Evolutionary conservation across 1,139 yeast species (phyloP), one percentile per base, ranked within the genome.

Genomic region (Yamadazyma jaroonii): DNA sequence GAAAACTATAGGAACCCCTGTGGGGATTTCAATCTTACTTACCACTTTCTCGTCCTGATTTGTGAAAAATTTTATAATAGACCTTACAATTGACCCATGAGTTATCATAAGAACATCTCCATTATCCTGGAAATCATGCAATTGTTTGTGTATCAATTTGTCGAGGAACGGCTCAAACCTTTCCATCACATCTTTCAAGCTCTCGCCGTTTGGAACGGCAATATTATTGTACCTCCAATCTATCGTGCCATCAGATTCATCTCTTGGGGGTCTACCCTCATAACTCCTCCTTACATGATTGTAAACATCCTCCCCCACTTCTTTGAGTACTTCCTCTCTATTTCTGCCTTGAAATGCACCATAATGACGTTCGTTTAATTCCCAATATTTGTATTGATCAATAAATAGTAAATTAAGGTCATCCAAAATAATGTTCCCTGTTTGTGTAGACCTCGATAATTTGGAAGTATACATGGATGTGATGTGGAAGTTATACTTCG

Each of bases 341-440:
- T 79, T 68, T 32, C 72, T 64, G n/a, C 92, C 92, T 59, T 84
- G 94, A 55, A 83, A 74, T 24, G 74, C 66, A 1, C 95, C 95
- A 56, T 85, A 84, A 57, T 84, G 94, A 42, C 94, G 72, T 54
- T 84, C 92, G 55, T 84, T 84, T 44, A 84, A 59, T 50, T 87
- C 71, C 92, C 94, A 85, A 5, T 77, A 66, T 54, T 77, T 74
- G 37, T 57, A 45, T 31, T 71, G 67, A 47, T 77, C 81, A 32
- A 77, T 50, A 67, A 77, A 78, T 25, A 62, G 51, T 37, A 67
- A 53, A 35, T 67, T 56, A 45, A 77, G 48, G 31, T 67, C 67
- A 22, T 74, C 71, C 17, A 80, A 56, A 14, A 84, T 79, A 4
- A 80, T 75, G 36, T 76, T 69, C 9, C 84, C 82, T 0, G 90